phyloP scores from a whole-genome alignment of 805 yeast species.

The Saccharomycopsis javanensis region DNA sequence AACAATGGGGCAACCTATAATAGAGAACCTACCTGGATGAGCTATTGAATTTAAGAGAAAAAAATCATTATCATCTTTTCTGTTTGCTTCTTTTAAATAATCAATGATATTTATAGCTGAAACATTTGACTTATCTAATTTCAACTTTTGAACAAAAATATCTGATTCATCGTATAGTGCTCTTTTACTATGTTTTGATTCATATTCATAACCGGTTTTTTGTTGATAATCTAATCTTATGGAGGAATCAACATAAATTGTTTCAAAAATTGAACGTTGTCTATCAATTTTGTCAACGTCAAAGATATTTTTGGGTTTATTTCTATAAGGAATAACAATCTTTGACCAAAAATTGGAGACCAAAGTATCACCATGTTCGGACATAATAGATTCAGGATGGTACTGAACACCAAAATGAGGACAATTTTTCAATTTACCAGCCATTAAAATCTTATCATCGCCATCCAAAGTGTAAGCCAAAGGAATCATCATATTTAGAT shows the following conservation, averaged over 20 bases:
- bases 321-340: not conserved
- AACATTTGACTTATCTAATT: not conserved
- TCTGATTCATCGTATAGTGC: not conserved
- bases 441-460: conserved; percentile 56
- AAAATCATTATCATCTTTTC: conserved; percentile 34
- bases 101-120: conserved; percentile 46
- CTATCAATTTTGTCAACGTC: not conserved
- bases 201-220: not conserved
- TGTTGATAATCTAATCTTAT: conserved; percentile 5
- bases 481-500: conserved; percentile 33
- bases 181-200: not conserved
- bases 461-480: conserved; percentile 43
- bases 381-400: conserved; percentile 93
- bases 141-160: not conserved
- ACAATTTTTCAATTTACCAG: conserved; percentile 44
- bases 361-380: conserved; percentile 51
- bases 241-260: conserved; percentile 4
- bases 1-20: conserved; percentile 62
- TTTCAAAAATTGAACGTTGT: not conserved
- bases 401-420: conserved; percentile 95
- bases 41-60: conserved; percentile 70
- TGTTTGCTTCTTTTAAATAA: conserved; percentile 22
- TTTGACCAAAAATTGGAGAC: conserved; percentile 50
- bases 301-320: not conserved
- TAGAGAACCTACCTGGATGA: conserved; percentile 78